Percentiles rank a stretch among this genome's conserved stretches.
Conservation (phyloP, 2,329 filamentous ascomycete genomes). For the Xylaria digitata region DNA sequence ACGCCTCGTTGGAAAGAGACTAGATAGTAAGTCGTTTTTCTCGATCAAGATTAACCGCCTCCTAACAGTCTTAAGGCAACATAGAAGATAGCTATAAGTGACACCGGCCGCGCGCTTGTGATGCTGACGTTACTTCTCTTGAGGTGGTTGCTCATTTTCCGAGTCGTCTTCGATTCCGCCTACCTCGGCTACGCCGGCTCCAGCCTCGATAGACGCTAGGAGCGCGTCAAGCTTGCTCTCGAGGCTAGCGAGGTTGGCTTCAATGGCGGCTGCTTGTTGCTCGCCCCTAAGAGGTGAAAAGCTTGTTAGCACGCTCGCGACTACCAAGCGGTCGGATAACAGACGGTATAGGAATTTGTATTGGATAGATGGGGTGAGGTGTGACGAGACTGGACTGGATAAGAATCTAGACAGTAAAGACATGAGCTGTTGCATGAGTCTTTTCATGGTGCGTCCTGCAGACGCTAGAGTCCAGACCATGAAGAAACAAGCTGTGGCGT, state of each 20-base stretch:
- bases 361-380: constrained; percentile 3
- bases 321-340: constrained; percentile 1
- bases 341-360: constrained; percentile 4
- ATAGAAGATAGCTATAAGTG: not conserved
- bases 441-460: not conserved
- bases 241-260: constrained; percentile 49
- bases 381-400: not conserved
- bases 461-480: too few species aligned
- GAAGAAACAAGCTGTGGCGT: too few species aligned
- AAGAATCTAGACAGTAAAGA: constrained; percentile 15
- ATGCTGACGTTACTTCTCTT: constrained; percentile 18
- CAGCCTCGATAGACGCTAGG: constrained; percentile 48
- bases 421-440: not conserved
- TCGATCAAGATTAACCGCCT: not conserved
- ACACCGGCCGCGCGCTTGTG: not conserved
- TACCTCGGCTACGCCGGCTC: constrained; percentile 7
- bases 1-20: not conserved
- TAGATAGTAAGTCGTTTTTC: too few species aligned
- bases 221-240: constrained; percentile 51
- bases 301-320: constrained; percentile 23
- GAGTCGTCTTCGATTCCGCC: constrained; percentile 14
- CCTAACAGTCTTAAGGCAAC: not conserved
- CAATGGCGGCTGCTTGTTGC: constrained; percentile 49
- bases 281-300: constrained; percentile 46
- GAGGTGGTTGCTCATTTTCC: constrained; percentile 10